Conservation (phyloP, 2,329 filamentous ascomycete genomes). For the Nannizzia gypsea region DNA sequence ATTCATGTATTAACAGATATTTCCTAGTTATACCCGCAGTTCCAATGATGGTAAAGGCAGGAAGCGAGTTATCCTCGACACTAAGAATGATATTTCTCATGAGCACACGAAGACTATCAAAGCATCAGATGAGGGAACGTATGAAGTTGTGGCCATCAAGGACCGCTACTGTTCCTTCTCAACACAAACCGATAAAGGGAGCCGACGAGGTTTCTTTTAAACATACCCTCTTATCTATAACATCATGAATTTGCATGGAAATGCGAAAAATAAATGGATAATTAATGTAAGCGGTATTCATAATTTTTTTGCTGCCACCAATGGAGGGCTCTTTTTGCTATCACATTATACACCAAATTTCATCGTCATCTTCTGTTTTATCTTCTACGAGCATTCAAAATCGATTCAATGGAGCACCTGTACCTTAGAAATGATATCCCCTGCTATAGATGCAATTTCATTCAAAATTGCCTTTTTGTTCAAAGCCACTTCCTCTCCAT, state of each 20-base stretch:
- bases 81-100: constrained; percentile 72
- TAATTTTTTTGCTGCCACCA: not conserved
- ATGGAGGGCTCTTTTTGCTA: not conserved
- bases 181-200: constrained; percentile 38
- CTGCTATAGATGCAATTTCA: constrained; percentile 42
- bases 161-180: constrained; percentile 86
- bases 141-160: constrained; percentile 93
- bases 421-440: constrained; percentile 56
- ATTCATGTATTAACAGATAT: not conserved
- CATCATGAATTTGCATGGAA: not conserved
- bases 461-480: constrained; percentile 33
- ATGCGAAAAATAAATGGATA: not conserved
- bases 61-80: constrained; percentile 72
- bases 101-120: constrained; percentile 70
- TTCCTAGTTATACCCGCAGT: constrained; percentile 62
- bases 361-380: constrained; percentile 1
- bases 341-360: not conserved
- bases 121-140: constrained; percentile 87
- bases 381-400: not conserved
- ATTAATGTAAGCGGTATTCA: not conserved
- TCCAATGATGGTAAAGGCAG: constrained; percentile 72
- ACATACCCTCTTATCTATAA: not conserved
- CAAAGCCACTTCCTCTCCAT: constrained; percentile 21
- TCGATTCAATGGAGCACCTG: constrained; percentile 35
- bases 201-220: not conserved